Conservation (phyloP, 768 basidiomycete species). For the Boletellus ananiceps region DNA sequence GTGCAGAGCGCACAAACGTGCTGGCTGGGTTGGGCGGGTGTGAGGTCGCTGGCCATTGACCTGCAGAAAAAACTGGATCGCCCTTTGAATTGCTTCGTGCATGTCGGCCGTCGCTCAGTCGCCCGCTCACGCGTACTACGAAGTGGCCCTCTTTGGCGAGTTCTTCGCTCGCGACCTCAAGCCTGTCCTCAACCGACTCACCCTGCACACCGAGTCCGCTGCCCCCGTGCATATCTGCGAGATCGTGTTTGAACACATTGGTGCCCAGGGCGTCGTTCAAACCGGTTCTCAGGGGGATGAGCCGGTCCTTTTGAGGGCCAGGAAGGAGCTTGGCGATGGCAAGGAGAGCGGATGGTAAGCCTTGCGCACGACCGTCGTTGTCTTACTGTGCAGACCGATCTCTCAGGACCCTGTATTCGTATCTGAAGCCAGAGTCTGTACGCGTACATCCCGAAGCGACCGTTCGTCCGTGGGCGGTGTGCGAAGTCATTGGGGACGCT, state of each 20-base stretch:
- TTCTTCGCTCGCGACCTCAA: conserved; percentile 75
- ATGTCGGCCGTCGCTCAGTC: conserved; percentile 25
- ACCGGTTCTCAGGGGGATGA: conserved; percentile 44
- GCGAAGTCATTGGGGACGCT: conserved; percentile 75
- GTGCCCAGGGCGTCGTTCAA: conserved; percentile 61
- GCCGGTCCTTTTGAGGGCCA: conserved; percentile 65
- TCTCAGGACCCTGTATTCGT: conserved; percentile 69
- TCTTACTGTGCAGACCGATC: not conserved
- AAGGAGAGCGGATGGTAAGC: conserved; percentile 56
- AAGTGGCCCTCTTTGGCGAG: conserved; percentile 79
- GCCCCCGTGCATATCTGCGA: conserved; percentile 70
- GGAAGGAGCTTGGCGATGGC: conserved; percentile 65
- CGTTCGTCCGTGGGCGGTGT: conserved; percentile 80
- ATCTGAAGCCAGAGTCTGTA: conserved; percentile 79
- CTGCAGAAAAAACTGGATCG: too few relatives aligned
- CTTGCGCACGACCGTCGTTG: not conserved
- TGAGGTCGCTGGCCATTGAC: conserved; percentile 6
- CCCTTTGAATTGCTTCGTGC: not conserved
- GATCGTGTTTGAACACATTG: conserved; percentile 76
- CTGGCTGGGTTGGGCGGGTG: conserved; percentile 15
- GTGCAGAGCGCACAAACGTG: conserved; percentile 49
- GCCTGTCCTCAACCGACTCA: conserved; percentile 74
- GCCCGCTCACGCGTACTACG: conserved; percentile 63
- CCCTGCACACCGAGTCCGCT: conserved; percentile 76
- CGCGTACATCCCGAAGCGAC: conserved; percentile 83